Conservation (phyloP, 208 protist species). For the Leishmania gerbilli region DNA sequence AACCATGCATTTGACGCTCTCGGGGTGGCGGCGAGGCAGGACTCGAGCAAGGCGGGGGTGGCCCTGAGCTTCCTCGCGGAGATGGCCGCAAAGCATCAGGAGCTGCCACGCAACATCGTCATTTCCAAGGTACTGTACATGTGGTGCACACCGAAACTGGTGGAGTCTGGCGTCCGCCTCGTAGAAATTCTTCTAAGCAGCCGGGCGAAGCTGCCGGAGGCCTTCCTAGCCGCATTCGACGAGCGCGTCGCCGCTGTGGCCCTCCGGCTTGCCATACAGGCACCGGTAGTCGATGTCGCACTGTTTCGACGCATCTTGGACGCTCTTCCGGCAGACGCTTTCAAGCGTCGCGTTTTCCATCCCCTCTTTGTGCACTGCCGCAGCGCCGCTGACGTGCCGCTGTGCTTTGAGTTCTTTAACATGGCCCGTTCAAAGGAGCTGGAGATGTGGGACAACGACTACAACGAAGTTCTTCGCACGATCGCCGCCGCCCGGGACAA, state of each 20-base stretch:
- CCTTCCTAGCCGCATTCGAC: constrained; percentile 39
- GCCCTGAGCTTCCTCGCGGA: constrained; percentile 48
- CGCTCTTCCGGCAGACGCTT: constrained; percentile 44
- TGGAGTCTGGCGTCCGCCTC: constrained; percentile 35
- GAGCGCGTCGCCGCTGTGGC: constrained; percentile 76
- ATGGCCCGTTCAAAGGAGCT: constrained; percentile 37
- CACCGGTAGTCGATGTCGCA: constrained; percentile 14
- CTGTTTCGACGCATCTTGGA: constrained; percentile 51
- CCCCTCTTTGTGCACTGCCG: constrained; percentile 62
- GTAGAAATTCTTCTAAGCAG: constrained; percentile 34
- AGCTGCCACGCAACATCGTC: constrained; percentile 55
- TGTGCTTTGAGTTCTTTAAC: constrained; percentile 52
- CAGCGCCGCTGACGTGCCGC: constrained; percentile 25
- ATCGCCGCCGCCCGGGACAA: constrained; percentile 17
- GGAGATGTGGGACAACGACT: constrained; percentile 88
- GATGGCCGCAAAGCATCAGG: constrained; percentile 43
- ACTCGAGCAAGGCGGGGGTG: constrained; percentile 9
- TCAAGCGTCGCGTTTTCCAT: constrained; percentile 70
- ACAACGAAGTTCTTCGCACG: constrained; percentile 48
- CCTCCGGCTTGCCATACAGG: constrained; percentile 47
- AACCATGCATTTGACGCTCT: constrained; percentile 65
- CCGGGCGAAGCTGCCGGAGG: constrained; percentile 22
- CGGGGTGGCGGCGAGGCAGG: constrained; percentile 29
- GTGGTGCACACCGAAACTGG: constrained; percentile 37
- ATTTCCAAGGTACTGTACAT: constrained; percentile 66